phyloP scores from a whole-genome alignment of 1,284 basidiomycete genomes.

The Sporisorium exsertum region DNA sequence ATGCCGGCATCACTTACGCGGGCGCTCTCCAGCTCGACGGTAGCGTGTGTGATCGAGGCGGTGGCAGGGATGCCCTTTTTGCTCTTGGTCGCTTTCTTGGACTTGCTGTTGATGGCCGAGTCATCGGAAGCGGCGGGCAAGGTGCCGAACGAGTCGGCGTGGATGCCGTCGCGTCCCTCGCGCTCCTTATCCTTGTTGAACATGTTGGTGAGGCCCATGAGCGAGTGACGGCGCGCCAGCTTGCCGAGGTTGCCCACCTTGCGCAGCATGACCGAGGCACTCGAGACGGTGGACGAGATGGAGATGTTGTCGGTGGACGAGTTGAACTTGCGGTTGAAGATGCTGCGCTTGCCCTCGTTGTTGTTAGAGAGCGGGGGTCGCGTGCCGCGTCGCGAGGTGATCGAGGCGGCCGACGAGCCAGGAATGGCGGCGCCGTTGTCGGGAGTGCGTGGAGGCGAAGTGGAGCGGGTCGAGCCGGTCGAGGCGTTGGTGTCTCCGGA shows the following conservation, averaged over 20 bases:
- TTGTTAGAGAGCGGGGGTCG: conserved; percentile 58
- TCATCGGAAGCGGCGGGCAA: conserved; percentile 70
- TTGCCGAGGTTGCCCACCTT: conserved; percentile 94
- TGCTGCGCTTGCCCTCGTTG: conserved; percentile 70
- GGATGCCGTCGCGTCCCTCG: conserved; percentile 70
- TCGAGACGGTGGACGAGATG: conserved; percentile 93
- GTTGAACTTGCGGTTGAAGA: conserved; percentile 92
- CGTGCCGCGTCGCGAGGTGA: conserved; percentile 57
- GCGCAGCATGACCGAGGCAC: conserved; percentile 95
- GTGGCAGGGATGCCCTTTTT: conserved; percentile 77
- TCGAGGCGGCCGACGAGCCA: conserved; percentile 61
- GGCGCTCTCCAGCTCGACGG: conserved; percentile 81
- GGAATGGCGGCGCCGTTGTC: conserved; percentile 54
- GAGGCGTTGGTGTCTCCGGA: conserved; percentile 61
- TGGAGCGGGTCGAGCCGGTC: conserved; percentile 60
- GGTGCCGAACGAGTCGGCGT: conserved; percentile 74
- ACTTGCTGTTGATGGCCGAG: conserved; percentile 48
- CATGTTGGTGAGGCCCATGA: conserved; percentile 91
- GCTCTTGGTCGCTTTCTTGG: conserved; percentile 69
- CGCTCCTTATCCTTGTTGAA: conserved; percentile 74
- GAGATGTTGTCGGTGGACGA: conserved; percentile 97
- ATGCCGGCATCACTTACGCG: conserved; percentile 79
- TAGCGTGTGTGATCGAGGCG: conserved; percentile 83
- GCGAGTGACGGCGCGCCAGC: conserved; percentile 86
- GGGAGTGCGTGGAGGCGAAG: conserved; percentile 60